Base-by-base conservation (phyloP, 108 stramenopile genomes). In the Skeletonema tropicum region DNA sequence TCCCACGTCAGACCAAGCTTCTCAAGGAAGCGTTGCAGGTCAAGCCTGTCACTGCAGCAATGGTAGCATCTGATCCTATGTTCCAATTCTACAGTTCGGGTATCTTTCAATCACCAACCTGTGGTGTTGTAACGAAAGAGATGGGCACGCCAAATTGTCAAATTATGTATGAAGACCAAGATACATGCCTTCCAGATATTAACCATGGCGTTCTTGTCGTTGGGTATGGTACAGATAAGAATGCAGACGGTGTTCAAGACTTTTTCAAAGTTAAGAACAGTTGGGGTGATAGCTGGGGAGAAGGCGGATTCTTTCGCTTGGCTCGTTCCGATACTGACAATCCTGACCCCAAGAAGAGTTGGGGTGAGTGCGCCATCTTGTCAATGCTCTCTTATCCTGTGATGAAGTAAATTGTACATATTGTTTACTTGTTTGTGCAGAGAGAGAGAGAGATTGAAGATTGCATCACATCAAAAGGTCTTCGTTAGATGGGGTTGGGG, bases 201-300 rank as follows among this genome's bases (percentile, higher is more conserved):
- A 96, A 98, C 84, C 98, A 98, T 74, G 98, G 97, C 45, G 97
- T 98, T 15, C 86, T 98, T 73, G 97, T 93, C 3, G 97, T 96
- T 64, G 98, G 98, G 36, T 98, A 97, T 79, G 98, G 97, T 41
- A 76, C 84, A 21, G 88, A 83, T 31, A 68, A 70, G 19, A 75
- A 86, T 19, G 75, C 82, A 6, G 65, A 75, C 11, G 57, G 74
- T 36, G 85, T 83, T 41, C 83, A 84, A 5, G 85, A 84, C 67
- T 91, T 93, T 74, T 83, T 96, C 83, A 91, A 95, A 84, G 89
- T 94, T 73, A 83, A 94, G 75, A 97, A 97, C 70, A 89, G 87
- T 38, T 97, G 97, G 97, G 97, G 97, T 23, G 82, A 73, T 13
- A 63, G 74, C 8, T 98, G 96, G 96, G 97, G 97, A 55, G 91